A percentile compares a stretch with the other conserved stretches of the same genome.
phyloP scores from a whole-genome alignment of 352 stramenopile species.

The Globisporangium recalcitrans region DNA sequence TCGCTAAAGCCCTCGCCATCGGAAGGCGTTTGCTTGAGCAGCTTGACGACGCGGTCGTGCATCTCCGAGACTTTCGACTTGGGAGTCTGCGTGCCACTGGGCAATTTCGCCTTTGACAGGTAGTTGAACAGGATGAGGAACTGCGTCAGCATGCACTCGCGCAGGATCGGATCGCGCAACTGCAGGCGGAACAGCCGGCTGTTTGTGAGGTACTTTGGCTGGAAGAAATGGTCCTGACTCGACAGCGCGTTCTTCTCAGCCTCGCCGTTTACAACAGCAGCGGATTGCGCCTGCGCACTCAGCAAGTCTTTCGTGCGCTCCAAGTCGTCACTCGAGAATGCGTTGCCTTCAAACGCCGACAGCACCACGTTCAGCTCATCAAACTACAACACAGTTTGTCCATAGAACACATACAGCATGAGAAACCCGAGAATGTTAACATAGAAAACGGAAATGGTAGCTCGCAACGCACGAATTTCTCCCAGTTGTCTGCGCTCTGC shows the following conservation, averaged over 20 bases:
- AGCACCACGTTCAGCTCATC: conserved; percentile 74
- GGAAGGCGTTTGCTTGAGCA: conserved; percentile 83
- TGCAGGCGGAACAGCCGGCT: conserved; percentile 88
- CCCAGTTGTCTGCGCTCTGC: conserved; percentile 65
- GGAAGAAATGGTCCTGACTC: conserved; percentile 81
- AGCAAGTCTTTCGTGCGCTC: conserved; percentile 60
- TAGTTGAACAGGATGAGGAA: conserved; percentile 83
- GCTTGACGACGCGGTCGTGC: conserved; percentile 60
- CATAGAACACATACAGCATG: neutral
- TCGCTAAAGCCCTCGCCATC: conserved; percentile 85
- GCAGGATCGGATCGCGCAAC: conserved; percentile 85
- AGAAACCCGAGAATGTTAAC: neutral
- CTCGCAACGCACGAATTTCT: conserved; percentile 69
- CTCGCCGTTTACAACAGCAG: neutral
- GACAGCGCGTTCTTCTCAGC: neutral
- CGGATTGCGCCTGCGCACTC: conserved; percentile 9
- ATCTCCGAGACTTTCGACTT: conserved; percentile 60
- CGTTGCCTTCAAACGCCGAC: conserved; percentile 79
- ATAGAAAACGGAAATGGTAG: neutral
- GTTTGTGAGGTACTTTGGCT: conserved; percentile 91
- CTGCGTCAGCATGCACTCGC: conserved; percentile 87
- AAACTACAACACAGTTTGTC: conserved; percentile 32
- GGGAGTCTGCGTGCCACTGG: conserved; percentile 38
- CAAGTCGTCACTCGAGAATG: conserved; percentile 77
- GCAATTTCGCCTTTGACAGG: conserved; percentile 50